Conservation (phyloP, 2,329 filamentous ascomycete genomes). For the Cercospora sesami region DNA sequence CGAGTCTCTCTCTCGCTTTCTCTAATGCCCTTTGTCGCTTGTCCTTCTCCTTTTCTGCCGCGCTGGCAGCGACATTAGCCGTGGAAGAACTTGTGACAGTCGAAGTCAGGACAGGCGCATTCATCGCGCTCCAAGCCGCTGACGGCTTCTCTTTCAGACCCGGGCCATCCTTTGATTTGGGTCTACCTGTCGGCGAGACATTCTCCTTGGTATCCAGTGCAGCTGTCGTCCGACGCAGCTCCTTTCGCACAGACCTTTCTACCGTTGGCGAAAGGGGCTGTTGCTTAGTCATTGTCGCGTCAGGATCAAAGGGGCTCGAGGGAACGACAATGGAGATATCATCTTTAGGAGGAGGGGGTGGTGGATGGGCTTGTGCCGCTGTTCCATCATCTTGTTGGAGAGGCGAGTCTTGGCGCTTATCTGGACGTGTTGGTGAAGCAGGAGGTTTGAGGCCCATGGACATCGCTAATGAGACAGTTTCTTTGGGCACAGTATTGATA, state of each 20-base stretch:
- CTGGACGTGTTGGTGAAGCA: slow-evolving; percentile 19
- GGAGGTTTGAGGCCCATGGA: slow-evolving; percentile 27
- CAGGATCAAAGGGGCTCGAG: slow-evolving; percentile 15
- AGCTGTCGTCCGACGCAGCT: slow-evolving; percentile 4
- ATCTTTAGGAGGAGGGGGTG: background rate
- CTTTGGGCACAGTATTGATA: slow-evolving; percentile 32
- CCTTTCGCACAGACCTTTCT: slow-evolving; percentile 15
- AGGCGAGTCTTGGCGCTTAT: slow-evolving; percentile 25
- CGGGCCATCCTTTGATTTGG: slow-evolving; percentile 20
- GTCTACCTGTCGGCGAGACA: slow-evolving; percentile 20
- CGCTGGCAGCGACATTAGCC: slow-evolving; percentile 22
- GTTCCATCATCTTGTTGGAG: slow-evolving; percentile 20
- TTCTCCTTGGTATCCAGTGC: slow-evolving; percentile 28
- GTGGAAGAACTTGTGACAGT: slow-evolving; percentile 13
- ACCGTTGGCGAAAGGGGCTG: slow-evolving; percentile 15
- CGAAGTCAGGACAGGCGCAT: slow-evolving; percentile 8
- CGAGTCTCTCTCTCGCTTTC: slow-evolving; percentile 31
- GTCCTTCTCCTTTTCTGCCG: background rate
- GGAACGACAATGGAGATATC: slow-evolving; percentile 8
- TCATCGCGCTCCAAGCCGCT: slow-evolving; percentile 34
- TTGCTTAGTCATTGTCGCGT: background rate
- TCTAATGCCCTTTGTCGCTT: slow-evolving; percentile 22
- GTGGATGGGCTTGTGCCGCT: slow-evolving; percentile 17
- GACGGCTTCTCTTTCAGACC: slow-evolving; percentile 26
- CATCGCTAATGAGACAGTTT: slow-evolving; percentile 18